A percentile compares a stretch with the other conserved stretches of the same genome.
Evolutionary conservation across 2,329 filamentous ascomycete genomes (phyloP).

Genomic region (Lizonia empirigonia): DNA sequence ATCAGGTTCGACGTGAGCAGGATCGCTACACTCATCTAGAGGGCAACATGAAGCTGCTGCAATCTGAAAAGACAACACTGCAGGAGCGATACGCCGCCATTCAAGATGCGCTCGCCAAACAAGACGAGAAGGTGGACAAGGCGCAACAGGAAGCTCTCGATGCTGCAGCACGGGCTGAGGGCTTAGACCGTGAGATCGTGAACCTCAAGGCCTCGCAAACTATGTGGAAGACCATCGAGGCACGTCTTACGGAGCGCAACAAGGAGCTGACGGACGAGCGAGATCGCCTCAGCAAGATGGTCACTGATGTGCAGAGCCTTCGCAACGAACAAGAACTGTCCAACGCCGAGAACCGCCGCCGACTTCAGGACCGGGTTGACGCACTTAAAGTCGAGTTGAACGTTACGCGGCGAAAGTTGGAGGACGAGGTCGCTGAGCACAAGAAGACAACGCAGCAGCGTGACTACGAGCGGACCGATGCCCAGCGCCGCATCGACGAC

Average conservation of each 20-base stretch:
- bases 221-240: slow-evolving; percentile 91
- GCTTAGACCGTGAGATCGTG: slow-evolving; percentile 85
- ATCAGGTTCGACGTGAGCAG: slow-evolving; percentile 78
- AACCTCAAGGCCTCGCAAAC: slow-evolving; percentile 96
- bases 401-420: slow-evolving; percentile 79
- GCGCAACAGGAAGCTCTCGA: slow-evolving; percentile 93
- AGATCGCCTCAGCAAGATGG: slow-evolving; percentile 77
- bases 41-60: slow-evolving; percentile 81
- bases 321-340: slow-evolving; percentile 89
- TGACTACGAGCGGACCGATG: slow-evolving; percentile 87
- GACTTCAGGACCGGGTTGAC: slow-evolving; percentile 79
- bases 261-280: slow-evolving; percentile 84
- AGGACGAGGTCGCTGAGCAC: slow-evolving; percentile 79
- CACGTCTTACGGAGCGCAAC: slow-evolving; percentile 85
- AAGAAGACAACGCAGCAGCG: slow-evolving; percentile 84
- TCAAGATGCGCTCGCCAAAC: slow-evolving; percentile 83
- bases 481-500: slow-evolving; percentile 90
- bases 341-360: slow-evolving; percentile 80
- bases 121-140: slow-evolving; percentile 88
- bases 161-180: slow-evolving; percentile 78
- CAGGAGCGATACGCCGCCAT: slow-evolving; percentile 79
- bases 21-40: slow-evolving; percentile 91
- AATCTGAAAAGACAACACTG: slow-evolving; percentile 82
- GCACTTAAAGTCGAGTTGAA: slow-evolving; percentile 78
- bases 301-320: slow-evolving; percentile 83